phyloP scores from a whole-genome alignment of 169 alveolate genomes.

The Cryptosporidium ubiquitum region DNA sequence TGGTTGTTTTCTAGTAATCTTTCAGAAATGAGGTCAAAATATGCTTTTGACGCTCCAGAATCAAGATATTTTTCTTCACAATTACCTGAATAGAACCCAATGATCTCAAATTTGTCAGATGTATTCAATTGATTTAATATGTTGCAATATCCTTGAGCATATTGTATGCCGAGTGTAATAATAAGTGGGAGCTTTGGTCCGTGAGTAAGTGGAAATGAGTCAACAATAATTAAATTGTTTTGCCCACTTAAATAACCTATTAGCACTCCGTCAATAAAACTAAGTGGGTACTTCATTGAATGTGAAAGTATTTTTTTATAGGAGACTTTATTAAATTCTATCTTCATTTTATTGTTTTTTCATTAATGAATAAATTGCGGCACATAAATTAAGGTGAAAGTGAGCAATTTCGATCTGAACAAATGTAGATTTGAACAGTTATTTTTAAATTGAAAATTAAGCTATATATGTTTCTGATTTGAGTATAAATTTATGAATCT shows the following conservation, averaged over 20 bases:
- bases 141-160: conserved; percentile 26
- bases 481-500: too few relatives aligned
- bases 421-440: too few relatives aligned
- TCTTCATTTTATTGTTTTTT: conserved; percentile 1
- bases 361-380: neutral
- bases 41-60: neutral
- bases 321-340: conserved; percentile 10
- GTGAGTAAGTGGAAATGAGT: conserved; percentile 50
- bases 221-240: neutral
- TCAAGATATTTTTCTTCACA: neutral
- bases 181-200: conserved; percentile 33
- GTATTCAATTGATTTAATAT: neutral
- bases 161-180: conserved; percentile 22
- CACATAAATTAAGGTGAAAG: neutral
- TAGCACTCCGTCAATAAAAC: conserved; percentile 38
- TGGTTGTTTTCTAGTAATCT: neutral
- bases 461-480: too few relatives aligned
- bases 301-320: conserved; percentile 17
- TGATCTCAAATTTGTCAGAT: neutral
- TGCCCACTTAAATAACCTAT: conserved; percentile 14
- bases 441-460: neutral
- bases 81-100: conserved; percentile 11
- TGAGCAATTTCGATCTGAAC: neutral
- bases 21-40: conserved; percentile 14
- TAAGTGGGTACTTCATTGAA: conserved; percentile 28